phyloP scores from a whole-genome alignment of 1,284 basidiomycete species.

The Leucocoprinus gongylophorus region DNA sequence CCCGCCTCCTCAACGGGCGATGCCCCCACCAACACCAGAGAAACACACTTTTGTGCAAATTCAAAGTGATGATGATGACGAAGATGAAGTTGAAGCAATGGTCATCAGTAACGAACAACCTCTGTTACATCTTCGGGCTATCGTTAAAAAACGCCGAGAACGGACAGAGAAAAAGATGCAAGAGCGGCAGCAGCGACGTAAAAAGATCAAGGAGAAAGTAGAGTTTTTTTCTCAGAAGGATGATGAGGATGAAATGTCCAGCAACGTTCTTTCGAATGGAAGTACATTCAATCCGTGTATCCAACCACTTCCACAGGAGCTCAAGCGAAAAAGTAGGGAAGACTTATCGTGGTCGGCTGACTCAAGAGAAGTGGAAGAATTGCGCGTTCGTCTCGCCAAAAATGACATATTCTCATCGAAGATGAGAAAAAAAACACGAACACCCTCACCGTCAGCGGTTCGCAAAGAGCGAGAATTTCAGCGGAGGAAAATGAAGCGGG shows the following conservation, averaged over 20 bases:
- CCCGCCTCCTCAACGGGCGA: conserved; percentile 13
- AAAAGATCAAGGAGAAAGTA: conserved; percentile 20
- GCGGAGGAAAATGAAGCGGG: conserved; percentile 31
- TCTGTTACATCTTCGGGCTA: conserved; percentile 12
- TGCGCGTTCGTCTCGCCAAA: neutral
- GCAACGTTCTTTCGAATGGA: neutral
- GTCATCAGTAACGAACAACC: conserved; percentile 38
- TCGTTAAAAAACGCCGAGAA: conserved; percentile 6
- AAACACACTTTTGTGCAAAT: conserved; percentile 12
- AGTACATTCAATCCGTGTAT: neutral
- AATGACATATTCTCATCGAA: neutral
- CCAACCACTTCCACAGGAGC: neutral
- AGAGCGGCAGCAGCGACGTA: conserved; percentile 30
- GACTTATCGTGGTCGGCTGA: conserved; percentile 8
- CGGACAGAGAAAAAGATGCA: conserved; percentile 23
- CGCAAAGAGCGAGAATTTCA: conserved; percentile 36
- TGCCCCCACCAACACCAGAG: conserved; percentile 18
- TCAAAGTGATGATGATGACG: conserved; percentile 29
- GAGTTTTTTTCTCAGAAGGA: neutral
- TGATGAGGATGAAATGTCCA: neutral
- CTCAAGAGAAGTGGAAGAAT: conserved; percentile 4
- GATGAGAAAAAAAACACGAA: conserved; percentile 43
- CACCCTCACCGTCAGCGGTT: conserved; percentile 35
- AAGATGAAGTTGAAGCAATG: conserved; percentile 53
- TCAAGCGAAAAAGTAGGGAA: conserved; percentile 20